Base-by-base conservation (phyloP, 108 stramenopile species). In the Fragilaria crotonensis region DNA sequence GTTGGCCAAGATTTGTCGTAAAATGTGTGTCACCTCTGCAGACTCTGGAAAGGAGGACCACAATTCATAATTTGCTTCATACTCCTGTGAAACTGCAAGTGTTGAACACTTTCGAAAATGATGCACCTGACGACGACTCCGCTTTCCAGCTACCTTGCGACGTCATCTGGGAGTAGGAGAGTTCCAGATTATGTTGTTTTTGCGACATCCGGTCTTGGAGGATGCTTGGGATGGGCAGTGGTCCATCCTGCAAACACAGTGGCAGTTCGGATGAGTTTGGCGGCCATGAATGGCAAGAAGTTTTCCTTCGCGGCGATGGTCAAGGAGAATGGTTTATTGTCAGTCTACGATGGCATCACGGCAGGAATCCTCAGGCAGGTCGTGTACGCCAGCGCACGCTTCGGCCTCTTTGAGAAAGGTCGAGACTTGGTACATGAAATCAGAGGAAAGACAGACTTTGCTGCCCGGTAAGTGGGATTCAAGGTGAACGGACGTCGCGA, bases 221-320 rank as follows among this genome's bases (percentile, higher is more conserved):
- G 95, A 50, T 67, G 80, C 57, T 47, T 90, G 5, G 95, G 93
- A 23, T 96, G 95, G 95, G 57, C 52, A 19, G 60, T 90, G 30
- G 84, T 96, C 47, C 95, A 96, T 73, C 95, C 95, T 36, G 80
- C 81, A 59, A 96, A 93, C 64, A 94, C 95, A 4, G 36, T 83
- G 25, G 89, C 81, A 53, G 90, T 96, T 46, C 86, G 93, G 53
- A 75, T 77, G 71, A 90, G 81, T 65, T 76, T 96, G 59, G 87
- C 90, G 30, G 69, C 69, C 46, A 80, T 83, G 70, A 62, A 71
- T 28, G 85, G 89, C 5, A 75, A 71, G 30, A 70, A 75, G 25
- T 88, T 91, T 70, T 72, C 72, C 25, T 63, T 90, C 25, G 25
- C 21, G 30, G 57, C 46, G 48, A 76, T 89, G 79, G 54, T 83